A percentile compares a stretch with the other conserved stretches of the same genome.
These are phyloP conservation scores for Alternaria angustiovoidea DNA, from an alignment of 2,329 filamentous ascomycete genomes.

Conservation along the genomic window DNA sequence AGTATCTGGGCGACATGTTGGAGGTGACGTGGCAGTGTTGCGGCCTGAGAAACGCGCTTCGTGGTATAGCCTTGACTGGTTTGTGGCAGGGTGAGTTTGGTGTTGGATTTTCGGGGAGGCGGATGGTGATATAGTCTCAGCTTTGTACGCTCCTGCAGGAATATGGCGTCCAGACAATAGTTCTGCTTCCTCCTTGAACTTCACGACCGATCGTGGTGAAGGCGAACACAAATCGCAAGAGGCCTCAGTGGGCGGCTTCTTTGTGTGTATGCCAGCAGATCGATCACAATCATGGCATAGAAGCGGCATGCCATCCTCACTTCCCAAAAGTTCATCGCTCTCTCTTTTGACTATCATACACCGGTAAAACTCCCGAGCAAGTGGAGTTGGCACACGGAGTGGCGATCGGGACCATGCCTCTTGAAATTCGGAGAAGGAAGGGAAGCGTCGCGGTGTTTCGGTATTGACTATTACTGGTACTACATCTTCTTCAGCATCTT, in stretches of 20 bases:
- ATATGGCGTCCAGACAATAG: background rate
- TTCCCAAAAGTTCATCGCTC: background rate
- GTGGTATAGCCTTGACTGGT: background rate
- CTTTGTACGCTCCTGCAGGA: background rate
- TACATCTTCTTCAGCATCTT: background rate
- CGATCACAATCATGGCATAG: background rate
- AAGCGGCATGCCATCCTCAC: background rate
- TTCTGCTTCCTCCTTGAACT: background rate
- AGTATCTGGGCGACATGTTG: conserved; percentile 78
- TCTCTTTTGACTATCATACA: background rate
- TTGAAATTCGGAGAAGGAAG: background rate
- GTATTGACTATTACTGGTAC: background rate
- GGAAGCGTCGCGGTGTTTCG: background rate
- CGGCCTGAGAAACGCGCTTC: conserved; percentile 41
- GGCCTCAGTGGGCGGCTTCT: conserved; percentile 22
- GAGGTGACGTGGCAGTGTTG: conserved; percentile 25
- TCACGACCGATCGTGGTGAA: background rate
- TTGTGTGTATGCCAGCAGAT: background rate
- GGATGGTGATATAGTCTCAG: background rate
- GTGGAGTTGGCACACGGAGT: background rate
- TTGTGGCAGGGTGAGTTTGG: background rate
- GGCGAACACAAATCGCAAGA: background rate
- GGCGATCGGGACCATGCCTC: background rate
- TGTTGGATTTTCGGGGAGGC: background rate
- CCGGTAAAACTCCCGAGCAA: conserved; percentile 5